Evolutionary conservation across 805 yeast genomes (phyloP), one percentile per base, ranked within the genome.

Genomic region (Deakozyma indianensis): DNA sequence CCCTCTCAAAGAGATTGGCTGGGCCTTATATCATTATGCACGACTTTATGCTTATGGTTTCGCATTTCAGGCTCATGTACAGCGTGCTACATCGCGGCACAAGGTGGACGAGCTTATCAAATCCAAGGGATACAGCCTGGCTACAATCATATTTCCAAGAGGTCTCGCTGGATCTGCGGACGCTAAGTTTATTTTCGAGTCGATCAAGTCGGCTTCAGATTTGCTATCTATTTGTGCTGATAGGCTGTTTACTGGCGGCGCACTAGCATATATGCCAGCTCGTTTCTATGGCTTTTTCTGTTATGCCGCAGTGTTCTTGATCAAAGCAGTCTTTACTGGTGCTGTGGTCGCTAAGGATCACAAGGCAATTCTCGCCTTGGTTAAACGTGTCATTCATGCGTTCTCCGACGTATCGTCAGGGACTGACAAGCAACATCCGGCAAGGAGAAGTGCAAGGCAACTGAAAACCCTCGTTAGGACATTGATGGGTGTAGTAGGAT

Each of bases 321-420:
- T 52, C 48, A 52, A 52, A 32, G 48, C 48, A 4, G 54, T 49
- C n/a, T 51, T 52, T 41, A 52, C 54, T 14, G 55, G 53, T 5
- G 56, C 56, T 2, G 45, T 52, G 1, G 43, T 47, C 23, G 35
- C 44, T 11, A 24, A 42, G 22, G 53, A 49, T 25, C 52, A 49
- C 23, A 47, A 43, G 41, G 35, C 20, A 16, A 44, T 48, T 15
- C 22, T 49, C 29, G 41, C 35, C 23, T 43, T 49, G 14, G 46
- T 49, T 5, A 41, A 23, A 28, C 43, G 46, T 7, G 40, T 43
- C 5, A 45, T 49, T 15, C 42, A 28, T n/a, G 41, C 48, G 14
- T 47, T 49, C 24, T 43, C 42, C 18, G 44, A 49, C 11, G 38
- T 32, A 14, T 32, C 38, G 7, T 32, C 38, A 9, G 38, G 38